Evolutionary conservation across 177 flowering plant genomes (phyloP), one percentile per base, ranked within the genome.

Genomic region (Vitis hybrid): DNA sequence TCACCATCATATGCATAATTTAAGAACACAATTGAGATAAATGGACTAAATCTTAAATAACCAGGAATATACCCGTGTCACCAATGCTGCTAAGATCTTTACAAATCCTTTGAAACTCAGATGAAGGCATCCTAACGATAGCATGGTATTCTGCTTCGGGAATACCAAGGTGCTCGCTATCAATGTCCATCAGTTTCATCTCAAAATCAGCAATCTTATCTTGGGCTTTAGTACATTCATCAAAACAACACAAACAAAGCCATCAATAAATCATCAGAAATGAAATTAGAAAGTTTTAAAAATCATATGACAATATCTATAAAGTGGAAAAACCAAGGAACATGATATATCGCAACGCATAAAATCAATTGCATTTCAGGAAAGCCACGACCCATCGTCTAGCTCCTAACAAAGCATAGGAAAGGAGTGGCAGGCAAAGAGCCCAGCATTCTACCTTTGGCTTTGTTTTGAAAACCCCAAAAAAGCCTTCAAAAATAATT

Each of bases 131-230:
- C 80, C 89, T 72, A 13, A 93, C 95, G 62, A 94, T 94, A 12
- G 97, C 91, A 68, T 93, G 97, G 65, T 93, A 94, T 73, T 93
- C 97, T 5, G 97, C 93, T 72, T 94, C 97, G 1, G 99, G 99
- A 52, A 95, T 95, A 15, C 97, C 98, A 53, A 95, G 90, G 77
- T 93, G 99, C 85, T 95, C 97, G 66, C 99, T 95, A 68, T 95
- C 98, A 45, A 95, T 93, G 75, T 93, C 97, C 99, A 93, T 95
- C 60, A 95, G 83, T 77, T 93, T 95, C 99, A 95, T 95, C 83
- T 93, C 98, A 80, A 93, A 95, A 78, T 91, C 98, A 1, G 97
- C 77, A 51, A 95, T 95, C 78, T 91, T 95, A 70, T 95, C 99
- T 83, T 91, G 99, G 14, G 84, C 99, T 93, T 61, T 50, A 78